A percentile compares a stretch with the other conserved stretches of the same genome.
Evolutionary conservation across 2,329 filamentous ascomycete species (phyloP).

Genomic region (Talaromyces sp.): DNA sequence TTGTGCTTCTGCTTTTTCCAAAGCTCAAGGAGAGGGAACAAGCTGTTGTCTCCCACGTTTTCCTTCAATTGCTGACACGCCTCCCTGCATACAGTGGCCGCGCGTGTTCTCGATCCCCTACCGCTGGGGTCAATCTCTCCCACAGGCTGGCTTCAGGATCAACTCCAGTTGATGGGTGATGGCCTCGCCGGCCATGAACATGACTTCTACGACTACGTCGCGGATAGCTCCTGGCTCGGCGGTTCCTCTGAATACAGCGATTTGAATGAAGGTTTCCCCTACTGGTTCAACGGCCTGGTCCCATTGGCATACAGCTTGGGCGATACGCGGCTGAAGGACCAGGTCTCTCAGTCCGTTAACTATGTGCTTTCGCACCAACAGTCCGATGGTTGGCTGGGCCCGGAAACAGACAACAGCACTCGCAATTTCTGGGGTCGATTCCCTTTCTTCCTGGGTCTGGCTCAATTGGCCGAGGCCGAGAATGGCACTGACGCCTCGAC

Average conservation of each 20-base stretch:
- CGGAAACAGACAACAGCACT: constrained; percentile 40
- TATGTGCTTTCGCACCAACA: constrained; percentile 49
- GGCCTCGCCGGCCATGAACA: constrained; percentile 52
- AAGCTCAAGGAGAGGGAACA: background rate
- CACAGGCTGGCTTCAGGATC: constrained; percentile 49
- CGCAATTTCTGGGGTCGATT: constrained; percentile 53
- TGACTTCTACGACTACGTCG: constrained; percentile 55
- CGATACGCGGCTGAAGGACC: constrained; percentile 46
- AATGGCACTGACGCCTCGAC: constrained; percentile 32
- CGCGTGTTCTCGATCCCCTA: constrained; percentile 20
- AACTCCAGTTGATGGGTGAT: constrained; percentile 46
- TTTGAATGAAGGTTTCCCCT: constrained; percentile 53
- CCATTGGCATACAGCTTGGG: constrained; percentile 51
- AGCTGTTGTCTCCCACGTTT: background rate
- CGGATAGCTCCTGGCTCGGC: constrained; percentile 49
- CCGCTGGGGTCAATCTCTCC: constrained; percentile 50
- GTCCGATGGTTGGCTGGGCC: constrained; percentile 56
- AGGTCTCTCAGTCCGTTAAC: constrained; percentile 44
- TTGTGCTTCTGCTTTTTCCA: background rate
- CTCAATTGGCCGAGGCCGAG: constrained; percentile 47
- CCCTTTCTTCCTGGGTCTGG: constrained; percentile 49
- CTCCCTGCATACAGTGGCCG: constrained; percentile 5
- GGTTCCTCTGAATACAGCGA: constrained; percentile 49
- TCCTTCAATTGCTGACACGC: background rate
- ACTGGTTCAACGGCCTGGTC: constrained; percentile 58